Conservation (phyloP, 768 basidiomycete species). For the Tremella yokohamensis region DNA sequence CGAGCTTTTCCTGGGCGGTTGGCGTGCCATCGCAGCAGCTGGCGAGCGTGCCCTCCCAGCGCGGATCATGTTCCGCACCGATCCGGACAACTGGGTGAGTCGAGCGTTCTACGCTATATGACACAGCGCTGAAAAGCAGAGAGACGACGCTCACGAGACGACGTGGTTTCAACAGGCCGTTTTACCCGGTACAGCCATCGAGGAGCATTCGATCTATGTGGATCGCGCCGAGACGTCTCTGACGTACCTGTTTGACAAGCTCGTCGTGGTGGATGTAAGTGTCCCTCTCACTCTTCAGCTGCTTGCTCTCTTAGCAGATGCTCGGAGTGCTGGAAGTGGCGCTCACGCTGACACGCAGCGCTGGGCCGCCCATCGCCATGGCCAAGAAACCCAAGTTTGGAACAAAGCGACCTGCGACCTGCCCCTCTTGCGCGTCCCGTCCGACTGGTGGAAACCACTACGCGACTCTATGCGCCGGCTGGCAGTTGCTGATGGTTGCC, state of each 20-base stretch:
- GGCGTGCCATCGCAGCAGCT: constrained; percentile 30
- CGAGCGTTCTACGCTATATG: not conserved
- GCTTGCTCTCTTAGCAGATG: not conserved
- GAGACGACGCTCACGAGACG: constrained; percentile 15
- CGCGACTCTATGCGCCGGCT: constrained; percentile 13
- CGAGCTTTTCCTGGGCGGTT: constrained; percentile 40
- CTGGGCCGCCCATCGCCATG: constrained; percentile 25
- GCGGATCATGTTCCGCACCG: constrained; percentile 31
- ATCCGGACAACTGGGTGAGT: constrained; percentile 37
- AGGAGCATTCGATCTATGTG: constrained; percentile 30
- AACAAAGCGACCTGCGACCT: constrained; percentile 41
- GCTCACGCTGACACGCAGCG: constrained; percentile 17
- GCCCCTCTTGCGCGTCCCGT: constrained; percentile 13
- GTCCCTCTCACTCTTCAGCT: not conserved
- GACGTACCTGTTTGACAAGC: constrained; percentile 31
- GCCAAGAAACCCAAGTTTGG: constrained; percentile 16
- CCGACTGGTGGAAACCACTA: constrained; percentile 36
- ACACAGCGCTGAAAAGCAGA: not conserved
- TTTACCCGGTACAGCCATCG: constrained; percentile 30
- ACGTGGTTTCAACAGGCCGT: constrained; percentile 38
- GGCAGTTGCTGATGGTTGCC: constrained; percentile 13
- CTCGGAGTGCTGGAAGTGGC: too few relatives aligned
- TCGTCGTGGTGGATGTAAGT: constrained; percentile 34
- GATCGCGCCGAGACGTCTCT: constrained; percentile 24
- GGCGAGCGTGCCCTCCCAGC: constrained; percentile 23